Conservation (phyloP, 192 early-diverging fungal species). For the Geranomyces variabilis region DNA sequence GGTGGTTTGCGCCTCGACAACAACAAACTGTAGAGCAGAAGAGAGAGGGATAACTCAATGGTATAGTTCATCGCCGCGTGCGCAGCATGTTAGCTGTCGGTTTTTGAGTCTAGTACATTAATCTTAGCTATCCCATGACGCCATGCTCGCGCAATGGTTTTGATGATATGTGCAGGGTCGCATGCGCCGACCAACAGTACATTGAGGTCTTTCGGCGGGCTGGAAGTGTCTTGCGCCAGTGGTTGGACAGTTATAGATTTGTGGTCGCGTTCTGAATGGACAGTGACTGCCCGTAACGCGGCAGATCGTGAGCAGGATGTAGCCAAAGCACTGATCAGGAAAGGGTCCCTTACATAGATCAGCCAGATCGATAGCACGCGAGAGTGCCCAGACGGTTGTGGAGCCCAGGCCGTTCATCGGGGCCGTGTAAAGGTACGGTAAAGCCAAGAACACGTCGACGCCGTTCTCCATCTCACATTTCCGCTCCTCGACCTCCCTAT, state of each 20-base stretch:
- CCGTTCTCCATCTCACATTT: no score
- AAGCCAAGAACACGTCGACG: no score
- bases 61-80: not conserved
- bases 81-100: not conserved
- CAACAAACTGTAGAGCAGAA: constrained; percentile 45
- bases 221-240: no score
- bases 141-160: constrained; percentile 45
- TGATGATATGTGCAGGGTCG: constrained; percentile 55
- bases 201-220: constrained; percentile 12
- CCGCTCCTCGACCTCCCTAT: no score
- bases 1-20: constrained; percentile 55
- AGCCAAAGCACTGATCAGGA: not conserved
- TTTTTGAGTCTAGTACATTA: not conserved
- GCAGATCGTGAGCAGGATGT: no score
- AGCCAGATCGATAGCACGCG: constrained; percentile 46
- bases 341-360: constrained; percentile 6
- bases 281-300: constrained; percentile 3
- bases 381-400: constrained; percentile 46
- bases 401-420: constrained; percentile 48
- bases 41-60: not conserved
- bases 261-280: constrained; percentile 4
- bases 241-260: no score
- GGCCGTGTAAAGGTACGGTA: no score
- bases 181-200: constrained; percentile 49
- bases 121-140: constrained; percentile 33